Evolutionary conservation across 257 asterid species (phyloP), one percentile per base, ranked within the genome.

Genomic region (Nicotiana otophora): DNA sequence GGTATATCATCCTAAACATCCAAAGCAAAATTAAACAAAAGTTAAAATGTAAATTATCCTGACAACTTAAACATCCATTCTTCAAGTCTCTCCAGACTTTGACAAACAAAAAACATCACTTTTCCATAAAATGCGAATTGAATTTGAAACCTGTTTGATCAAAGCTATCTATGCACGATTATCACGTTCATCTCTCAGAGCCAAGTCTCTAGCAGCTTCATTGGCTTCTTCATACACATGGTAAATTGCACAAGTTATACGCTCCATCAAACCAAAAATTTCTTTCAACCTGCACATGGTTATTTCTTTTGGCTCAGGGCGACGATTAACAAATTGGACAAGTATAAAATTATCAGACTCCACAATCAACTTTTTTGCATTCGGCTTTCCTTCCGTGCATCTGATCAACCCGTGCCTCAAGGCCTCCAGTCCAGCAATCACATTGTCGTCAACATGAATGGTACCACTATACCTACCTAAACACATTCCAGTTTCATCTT

Each of bases 321-420:
- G 54, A 5, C 55, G 23, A 55, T 58, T 82, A 58, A 58, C 84
- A 78, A 68, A 82, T n/a, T 82, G 84, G 78, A 82, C 78, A 20
- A 82, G 81, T 15, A 11, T 61, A 60, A 72, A 51, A 10, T 82
- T 31, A 61, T 82, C 81, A 4, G 81, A 78, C 54, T 72, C 84
- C 34, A 60, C 65, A 12, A 82, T 74, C 75, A 82, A 17, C 42
- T 74, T 82, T 16, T 57, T 1, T 26, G 48, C 19, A 5, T 72
- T 58, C 5, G 67, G 51, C 10, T 69, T 58, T 69, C 57, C 61
- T 61, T 39, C 30, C 53, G 17, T n/a, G 7, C 61, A 5, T 46
- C 70, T 57, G 48, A 53, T 20, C 10, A 82, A 17, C 17, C 84
- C 75, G 2, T 10, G 16, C 84, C 20, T 54, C 70, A 69, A 12